phyloP scores from a whole-genome alignment of 805 yeast species.

The Schwanniomyces polymorphus region DNA sequence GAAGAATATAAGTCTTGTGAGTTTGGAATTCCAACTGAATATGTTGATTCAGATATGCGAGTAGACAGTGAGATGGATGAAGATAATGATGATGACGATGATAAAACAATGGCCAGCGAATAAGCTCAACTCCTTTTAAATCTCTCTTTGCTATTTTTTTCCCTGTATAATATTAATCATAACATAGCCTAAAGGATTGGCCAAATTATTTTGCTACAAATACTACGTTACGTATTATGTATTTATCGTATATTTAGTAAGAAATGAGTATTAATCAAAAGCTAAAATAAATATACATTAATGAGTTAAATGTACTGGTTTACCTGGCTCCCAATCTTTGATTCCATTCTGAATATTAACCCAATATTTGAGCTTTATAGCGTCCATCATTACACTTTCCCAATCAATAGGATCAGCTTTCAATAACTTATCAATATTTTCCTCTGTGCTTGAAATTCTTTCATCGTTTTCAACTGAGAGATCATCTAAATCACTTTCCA shows the following conservation, averaged over 20 bases:
- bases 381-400: conserved; percentile 60
- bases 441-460: conserved; percentile 51
- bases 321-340: conserved; percentile 76
- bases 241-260: background rate
- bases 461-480: conserved; percentile 56
- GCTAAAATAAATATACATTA: conserved; percentile 17
- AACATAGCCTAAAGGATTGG: background rate
- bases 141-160: background rate
- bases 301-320: conserved; percentile 65
- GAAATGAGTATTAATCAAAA: background rate
- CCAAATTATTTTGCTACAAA: background rate
- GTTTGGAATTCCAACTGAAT: conserved; percentile 48
- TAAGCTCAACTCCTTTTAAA: conserved; percentile 4
- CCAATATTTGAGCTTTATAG: conserved; percentile 83
- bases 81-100: conserved; percentile 29
- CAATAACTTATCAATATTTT: conserved; percentile 48
- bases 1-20: conserved; percentile 67
- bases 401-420: conserved; percentile 40
- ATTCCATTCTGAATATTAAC: conserved; percentile 70
- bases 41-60: conserved; percentile 6
- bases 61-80: conserved; percentile 26
- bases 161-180: background rate
- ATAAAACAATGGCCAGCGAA: conserved; percentile 47
- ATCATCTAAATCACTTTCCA: conserved; percentile 55
- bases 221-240: background rate